These are phyloP conservation scores for Magnolia sinica DNA, from an alignment of 164 flowering plant species.

Conservation along the genomic window DNA sequence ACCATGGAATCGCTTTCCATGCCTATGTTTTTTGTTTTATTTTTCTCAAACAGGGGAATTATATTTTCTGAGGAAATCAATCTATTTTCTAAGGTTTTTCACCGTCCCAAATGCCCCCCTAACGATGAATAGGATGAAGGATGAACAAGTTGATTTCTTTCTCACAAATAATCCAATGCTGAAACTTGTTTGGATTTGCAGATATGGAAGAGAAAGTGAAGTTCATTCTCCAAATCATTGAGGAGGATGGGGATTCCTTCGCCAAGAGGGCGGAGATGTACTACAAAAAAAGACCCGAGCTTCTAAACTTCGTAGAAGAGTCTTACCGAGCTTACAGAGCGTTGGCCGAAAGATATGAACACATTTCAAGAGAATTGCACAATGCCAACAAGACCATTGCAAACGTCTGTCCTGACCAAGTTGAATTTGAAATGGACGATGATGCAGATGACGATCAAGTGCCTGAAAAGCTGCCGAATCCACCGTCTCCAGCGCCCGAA, in stretches of 20 bases:
- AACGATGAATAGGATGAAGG: not conserved
- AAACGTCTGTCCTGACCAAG: constrained; percentile 19
- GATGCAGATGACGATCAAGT: constrained; percentile 25
- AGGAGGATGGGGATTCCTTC: constrained; percentile 80
- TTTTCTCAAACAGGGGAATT: not conserved
- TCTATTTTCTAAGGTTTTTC: not conserved
- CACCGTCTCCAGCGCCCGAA: not conserved
- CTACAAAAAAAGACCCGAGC: constrained; percentile 77
- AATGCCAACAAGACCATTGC: constrained; percentile 1
- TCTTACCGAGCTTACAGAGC: constrained; percentile 68
- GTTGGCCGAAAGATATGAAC: constrained; percentile 47
- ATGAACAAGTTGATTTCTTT: not conserved
- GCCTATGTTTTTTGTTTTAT: not conserved
- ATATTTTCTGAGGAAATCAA: not conserved
- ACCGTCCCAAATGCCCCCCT: not conserved
- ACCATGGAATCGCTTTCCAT: no score
- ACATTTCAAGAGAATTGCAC: not conserved
- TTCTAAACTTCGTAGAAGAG: constrained; percentile 66
- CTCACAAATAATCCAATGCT: not conserved
- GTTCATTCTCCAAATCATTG: constrained; percentile 55
- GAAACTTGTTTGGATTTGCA: constrained; percentile 21
- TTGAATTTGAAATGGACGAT: constrained; percentile 37
- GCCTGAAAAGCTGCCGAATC: not conserved
- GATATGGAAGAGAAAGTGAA: constrained; percentile 87
- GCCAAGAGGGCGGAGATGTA: constrained; percentile 80